Conservation (phyloP, 306 rosid genomes). For the Lablab purpureus region DNA sequence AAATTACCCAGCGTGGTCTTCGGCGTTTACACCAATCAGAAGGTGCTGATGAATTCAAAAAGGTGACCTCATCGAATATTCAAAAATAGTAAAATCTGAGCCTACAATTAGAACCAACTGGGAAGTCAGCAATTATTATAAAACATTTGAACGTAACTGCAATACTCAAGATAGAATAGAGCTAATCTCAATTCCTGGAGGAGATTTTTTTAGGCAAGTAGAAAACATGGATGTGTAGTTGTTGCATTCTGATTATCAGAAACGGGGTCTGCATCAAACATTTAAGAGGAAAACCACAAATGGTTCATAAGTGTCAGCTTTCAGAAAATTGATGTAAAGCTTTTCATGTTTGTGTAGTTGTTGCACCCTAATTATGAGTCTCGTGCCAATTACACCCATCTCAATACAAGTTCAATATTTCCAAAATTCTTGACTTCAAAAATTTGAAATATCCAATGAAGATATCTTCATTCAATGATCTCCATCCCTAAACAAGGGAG, state of each 20-base stretch:
- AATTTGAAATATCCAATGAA: slow-evolving; percentile 43
- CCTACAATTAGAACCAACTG: slow-evolving; percentile 21
- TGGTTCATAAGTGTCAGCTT: slow-evolving; percentile 37
- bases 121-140: background rate
- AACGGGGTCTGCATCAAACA: slow-evolving; percentile 33
- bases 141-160: slow-evolving; percentile 16
- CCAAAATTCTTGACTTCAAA: slow-evolving; percentile 43
- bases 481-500: slow-evolving; percentile 40
- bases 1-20: slow-evolving; percentile 26
- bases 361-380: slow-evolving; percentile 39
- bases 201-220: background rate
- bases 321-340: slow-evolving; percentile 41
- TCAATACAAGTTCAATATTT: slow-evolving; percentile 24
- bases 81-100: slow-evolving; percentile 14
- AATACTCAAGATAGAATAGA: slow-evolving; percentile 11
- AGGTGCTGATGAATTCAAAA: slow-evolving; percentile 20
- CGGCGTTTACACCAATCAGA: slow-evolving; percentile 11
- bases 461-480: slow-evolving; percentile 31
- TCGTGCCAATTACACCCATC: slow-evolving; percentile 42
- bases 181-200: background rate
- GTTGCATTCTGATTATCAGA: background rate
- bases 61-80: background rate
- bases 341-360: slow-evolving; percentile 26
- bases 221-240: background rate
- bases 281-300: slow-evolving; percentile 35